These are phyloP conservation scores for Kitagawia praeruptora DNA, from an alignment of 129 eudicot genomes.

Conservation along the genomic window DNA sequence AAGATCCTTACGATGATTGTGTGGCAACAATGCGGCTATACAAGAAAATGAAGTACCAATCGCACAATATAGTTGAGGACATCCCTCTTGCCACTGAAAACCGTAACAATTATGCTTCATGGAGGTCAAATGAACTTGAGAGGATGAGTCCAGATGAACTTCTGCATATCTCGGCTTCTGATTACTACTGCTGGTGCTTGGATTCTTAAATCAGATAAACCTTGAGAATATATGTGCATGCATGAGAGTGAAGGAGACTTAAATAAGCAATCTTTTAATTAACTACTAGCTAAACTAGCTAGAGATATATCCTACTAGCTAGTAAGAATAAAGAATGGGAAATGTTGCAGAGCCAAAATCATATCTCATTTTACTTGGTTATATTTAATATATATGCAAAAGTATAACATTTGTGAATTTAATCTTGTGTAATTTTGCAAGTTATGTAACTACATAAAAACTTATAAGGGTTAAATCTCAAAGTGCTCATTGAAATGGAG, in stretches of 20 bases:
- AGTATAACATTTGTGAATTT: too few relatives aligned
- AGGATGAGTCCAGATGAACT: conserved; percentile 79
- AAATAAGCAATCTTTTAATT: too few relatives aligned
- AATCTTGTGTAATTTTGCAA: too few relatives aligned
- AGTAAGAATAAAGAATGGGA: neutral
- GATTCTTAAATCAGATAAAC: conserved; percentile 32
- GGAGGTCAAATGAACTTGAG: conserved; percentile 82
- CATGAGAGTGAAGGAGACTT: neutral
- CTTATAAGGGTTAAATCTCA: too few relatives aligned
- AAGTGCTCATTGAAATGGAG: too few relatives aligned
- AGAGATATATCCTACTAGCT: neutral
- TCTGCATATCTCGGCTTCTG: conserved; percentile 72
- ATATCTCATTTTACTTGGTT: neutral
- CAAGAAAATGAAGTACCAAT: conserved; percentile 69
- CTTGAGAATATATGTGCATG: too few relatives aligned
- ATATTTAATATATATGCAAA: too few relatives aligned
- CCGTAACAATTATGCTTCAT: conserved; percentile 55
- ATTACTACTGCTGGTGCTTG: conserved; percentile 95
- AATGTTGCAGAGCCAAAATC: neutral
- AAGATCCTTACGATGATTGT: conserved; percentile 90
- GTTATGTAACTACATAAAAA: too few relatives aligned
- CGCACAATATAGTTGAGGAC: conserved; percentile 40
- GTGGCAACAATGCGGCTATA: conserved; percentile 90
- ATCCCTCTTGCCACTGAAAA: conserved; percentile 75
- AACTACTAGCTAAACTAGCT: neutral